Evolutionary conservation across 495 filamentous ascomycete genomes (phyloP).

Genomic region (Podospora pseudocomata): DNA sequence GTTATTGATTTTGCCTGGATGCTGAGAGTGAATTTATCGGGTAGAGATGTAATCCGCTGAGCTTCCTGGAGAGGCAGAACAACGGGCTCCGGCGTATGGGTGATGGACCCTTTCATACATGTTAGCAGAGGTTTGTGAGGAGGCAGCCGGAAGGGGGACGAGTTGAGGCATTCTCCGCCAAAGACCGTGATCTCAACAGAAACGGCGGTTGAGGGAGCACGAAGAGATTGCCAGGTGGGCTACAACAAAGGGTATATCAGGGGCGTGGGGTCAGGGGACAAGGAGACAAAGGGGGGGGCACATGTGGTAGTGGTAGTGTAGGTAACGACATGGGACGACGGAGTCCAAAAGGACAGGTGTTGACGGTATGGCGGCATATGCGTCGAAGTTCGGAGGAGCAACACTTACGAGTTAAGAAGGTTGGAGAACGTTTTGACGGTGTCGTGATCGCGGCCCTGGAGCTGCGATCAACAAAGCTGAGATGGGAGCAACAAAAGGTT

Average conservation of each 20-base stretch:
- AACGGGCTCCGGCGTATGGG: conserved; percentile 95
- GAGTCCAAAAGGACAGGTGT: conserved; percentile 3
- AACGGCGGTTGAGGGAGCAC: not conserved
- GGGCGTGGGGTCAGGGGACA: not conserved
- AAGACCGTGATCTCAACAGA: not conserved
- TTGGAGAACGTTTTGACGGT: conserved; percentile 87
- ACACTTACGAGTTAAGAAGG: conserved; percentile 76
- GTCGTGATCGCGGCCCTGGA: conserved; percentile 52
- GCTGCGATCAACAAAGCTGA: conserved; percentile 44
- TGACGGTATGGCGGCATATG: not conserved
- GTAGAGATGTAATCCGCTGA: conserved; percentile 73
- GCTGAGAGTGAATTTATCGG: conserved; percentile 42
- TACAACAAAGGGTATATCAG: not conserved
- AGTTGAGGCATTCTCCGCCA: not conserved
- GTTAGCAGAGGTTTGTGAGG: conserved; percentile 12
- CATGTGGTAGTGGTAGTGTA: not conserved
- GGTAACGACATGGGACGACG: not conserved
- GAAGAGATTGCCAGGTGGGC: not conserved
- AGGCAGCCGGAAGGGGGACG: not conserved
- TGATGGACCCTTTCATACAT: conserved; percentile 69
- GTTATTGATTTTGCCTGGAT: conserved; percentile 13
- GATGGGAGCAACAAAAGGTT: conserved; percentile 17
- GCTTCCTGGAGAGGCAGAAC: conserved; percentile 82
- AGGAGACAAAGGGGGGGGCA: not conserved
- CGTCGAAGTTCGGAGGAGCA: not conserved